phyloP scores from a whole-genome alignment of 805 yeast genomes.

The Cyberlindnera maritima region DNA sequence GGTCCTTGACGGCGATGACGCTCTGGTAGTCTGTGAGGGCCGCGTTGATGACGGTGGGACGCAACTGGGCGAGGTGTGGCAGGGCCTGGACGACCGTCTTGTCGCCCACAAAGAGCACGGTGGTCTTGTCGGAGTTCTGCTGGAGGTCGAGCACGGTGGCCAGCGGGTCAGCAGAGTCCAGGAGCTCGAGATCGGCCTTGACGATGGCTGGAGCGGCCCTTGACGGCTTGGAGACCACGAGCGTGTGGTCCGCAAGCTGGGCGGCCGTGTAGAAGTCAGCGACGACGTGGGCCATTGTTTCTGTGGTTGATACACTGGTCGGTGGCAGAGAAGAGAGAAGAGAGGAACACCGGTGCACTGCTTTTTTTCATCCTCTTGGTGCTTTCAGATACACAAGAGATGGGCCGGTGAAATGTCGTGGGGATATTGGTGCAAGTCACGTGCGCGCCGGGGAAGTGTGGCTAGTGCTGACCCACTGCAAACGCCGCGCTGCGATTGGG shows the following conservation, averaged over 20 bases:
- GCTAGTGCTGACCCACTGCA: constrained; percentile 12
- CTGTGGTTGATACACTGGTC: no score
- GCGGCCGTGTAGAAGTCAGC: constrained; percentile 9
- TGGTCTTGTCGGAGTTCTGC: not conserved
- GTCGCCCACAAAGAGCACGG: constrained; percentile 48
- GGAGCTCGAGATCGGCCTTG: constrained; percentile 11
- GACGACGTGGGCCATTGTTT: constrained; percentile 8
- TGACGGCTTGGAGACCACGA: constrained; percentile 15
- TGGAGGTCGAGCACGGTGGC: constrained; percentile 12
- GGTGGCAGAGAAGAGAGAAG: no score
- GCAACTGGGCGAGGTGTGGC: constrained; percentile 50
- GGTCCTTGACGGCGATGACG: constrained; percentile 71
- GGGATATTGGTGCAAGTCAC: constrained; percentile 15
- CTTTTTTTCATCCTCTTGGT: no score
- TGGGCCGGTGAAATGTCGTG: constrained; percentile 1
- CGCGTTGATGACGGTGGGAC: constrained; percentile 58
- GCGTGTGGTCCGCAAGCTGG: not conserved
- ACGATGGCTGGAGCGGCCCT: constrained; percentile 4
- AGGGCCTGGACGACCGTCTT: constrained; percentile 52
- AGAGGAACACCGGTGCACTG: no score
- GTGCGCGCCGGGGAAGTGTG: constrained; percentile 10
- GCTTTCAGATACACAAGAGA: no score
- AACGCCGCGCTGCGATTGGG: constrained; percentile 8
- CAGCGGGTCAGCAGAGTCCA: constrained; percentile 20
- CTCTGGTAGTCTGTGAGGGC: constrained; percentile 65